Conservation (phyloP, 805 yeast genomes). For the Wickerhamiella azymoides region DNA sequence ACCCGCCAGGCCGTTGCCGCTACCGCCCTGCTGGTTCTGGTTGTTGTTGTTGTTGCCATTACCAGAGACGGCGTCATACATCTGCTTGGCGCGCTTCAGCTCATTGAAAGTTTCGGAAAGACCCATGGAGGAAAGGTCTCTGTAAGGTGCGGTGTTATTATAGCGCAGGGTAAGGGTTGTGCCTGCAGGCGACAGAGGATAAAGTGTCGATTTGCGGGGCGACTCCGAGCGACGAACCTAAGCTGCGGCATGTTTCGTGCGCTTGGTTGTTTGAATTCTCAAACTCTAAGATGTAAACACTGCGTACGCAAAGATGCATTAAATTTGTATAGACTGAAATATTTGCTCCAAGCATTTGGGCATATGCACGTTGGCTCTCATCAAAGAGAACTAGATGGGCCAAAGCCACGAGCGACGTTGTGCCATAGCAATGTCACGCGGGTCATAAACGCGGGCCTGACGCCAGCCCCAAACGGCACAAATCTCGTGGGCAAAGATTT, state of each 20-base stretch:
- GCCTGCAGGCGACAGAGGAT: constrained; percentile 5
- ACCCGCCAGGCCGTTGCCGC: background rate
- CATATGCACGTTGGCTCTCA: background rate
- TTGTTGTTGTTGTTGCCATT: constrained; percentile 3
- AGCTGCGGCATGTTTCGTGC: no score
- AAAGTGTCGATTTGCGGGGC: background rate
- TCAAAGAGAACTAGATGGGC: constrained; percentile 1
- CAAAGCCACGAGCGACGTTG: background rate
- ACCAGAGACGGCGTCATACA: constrained; percentile 3
- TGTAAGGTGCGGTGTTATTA: background rate
- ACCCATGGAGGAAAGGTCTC: constrained; percentile 3
- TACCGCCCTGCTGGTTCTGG: constrained; percentile 17
- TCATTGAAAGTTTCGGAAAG: constrained; percentile 5
- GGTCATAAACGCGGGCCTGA: constrained; percentile 43
- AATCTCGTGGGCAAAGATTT: constrained; percentile 81
- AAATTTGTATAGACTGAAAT: background rate
- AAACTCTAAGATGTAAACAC: no score
- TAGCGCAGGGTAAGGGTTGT: constrained; percentile 1
- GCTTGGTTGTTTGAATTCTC: no score
- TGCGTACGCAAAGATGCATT: background rate
- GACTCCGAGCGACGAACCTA: no score
- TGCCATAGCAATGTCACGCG: background rate
- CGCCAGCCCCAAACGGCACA: constrained; percentile 69
- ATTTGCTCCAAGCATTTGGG: no score
- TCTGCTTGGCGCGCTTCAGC: constrained; percentile 10